A percentile compares a stretch with the other conserved stretches of the same genome.
Evolutionary conservation across 1,139 yeast species (phyloP).

Genomic region (Pneumocystis carinii): DNA sequence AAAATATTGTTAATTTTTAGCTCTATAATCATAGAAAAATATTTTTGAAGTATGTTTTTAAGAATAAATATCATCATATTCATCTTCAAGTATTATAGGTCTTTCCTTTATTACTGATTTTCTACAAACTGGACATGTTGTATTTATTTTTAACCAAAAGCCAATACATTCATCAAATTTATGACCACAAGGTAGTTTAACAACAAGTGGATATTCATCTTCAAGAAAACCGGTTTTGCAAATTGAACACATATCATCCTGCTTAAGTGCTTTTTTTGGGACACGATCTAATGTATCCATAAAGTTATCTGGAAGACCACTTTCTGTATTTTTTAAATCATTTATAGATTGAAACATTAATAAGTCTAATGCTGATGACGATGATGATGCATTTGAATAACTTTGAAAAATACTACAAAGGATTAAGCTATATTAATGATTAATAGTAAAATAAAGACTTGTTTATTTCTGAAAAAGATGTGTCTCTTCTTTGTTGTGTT

Average conservation of each 20-base stretch:
- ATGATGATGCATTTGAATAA: background rate
- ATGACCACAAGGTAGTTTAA: background rate
- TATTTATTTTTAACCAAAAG: background rate
- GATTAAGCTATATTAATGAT: background rate
- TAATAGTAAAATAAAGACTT: background rate
- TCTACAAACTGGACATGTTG: background rate
- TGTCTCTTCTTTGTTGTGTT: background rate
- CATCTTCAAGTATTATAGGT: background rate
- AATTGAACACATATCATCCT: background rate
- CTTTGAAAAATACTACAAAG: background rate
- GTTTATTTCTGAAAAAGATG: background rate
- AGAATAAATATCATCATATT: background rate
- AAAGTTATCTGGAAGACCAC: background rate
- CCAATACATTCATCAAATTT: background rate
- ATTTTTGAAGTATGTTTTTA: background rate
- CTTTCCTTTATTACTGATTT: background rate
- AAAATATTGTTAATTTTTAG: background rate
- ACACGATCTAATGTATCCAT: background rate
- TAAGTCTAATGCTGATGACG: background rate
- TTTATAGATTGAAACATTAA: background rate
- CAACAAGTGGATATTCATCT: background rate
- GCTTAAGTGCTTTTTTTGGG: background rate
- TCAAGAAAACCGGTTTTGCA: background rate
- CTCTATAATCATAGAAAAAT: background rate
- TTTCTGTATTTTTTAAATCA: background rate